Evolutionary conservation across 2,329 filamentous ascomycete species (phyloP).

Genomic region (Pyricularia sp.): DNA sequence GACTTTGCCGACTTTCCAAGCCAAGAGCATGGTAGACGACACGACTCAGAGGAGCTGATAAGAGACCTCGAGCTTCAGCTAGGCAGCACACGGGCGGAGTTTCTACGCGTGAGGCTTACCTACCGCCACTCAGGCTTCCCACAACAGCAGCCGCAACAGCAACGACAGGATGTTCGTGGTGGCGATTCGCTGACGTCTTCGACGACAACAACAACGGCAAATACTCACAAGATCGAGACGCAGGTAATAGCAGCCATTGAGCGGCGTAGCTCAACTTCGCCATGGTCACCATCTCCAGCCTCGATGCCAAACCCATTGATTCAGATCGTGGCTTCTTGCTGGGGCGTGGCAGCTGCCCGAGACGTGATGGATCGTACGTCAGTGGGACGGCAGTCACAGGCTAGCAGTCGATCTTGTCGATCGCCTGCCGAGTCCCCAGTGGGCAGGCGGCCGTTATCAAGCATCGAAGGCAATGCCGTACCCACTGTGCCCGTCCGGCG

Average conservation of each 20-base stretch:
- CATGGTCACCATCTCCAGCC: conserved; percentile 34
- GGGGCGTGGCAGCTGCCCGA: conserved; percentile 30
- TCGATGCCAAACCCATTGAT: conserved; percentile 29
- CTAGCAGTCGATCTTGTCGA: not conserved
- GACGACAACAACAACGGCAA: conserved; percentile 6
- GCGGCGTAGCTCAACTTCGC: conserved; percentile 31
- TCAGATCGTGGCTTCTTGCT: conserved; percentile 33
- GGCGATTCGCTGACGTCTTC: not conserved
- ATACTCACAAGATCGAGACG: conserved; percentile 31
- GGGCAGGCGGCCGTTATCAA: not conserved
- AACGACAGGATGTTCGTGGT: not conserved
- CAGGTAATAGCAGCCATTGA: conserved; percentile 36
- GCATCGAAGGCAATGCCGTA: not conserved
- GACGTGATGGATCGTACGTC: conserved; percentile 24
- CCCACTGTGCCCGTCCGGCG: not conserved
- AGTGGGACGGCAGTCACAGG: not conserved
- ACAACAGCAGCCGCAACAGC: conserved; percentile 10
- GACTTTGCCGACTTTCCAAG: conserved; percentile 14
- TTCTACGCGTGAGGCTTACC: conserved; percentile 36
- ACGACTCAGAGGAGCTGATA: conserved; percentile 42
- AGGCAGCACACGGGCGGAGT: conserved; percentile 32
- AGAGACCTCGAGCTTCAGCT: conserved; percentile 45
- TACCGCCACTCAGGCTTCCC: conserved; percentile 46
- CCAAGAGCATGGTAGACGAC: conserved; percentile 5
- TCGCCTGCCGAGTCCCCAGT: not conserved